Evolutionary conservation across 495 filamentous ascomycete genomes (phyloP).

Genomic region (Astrothelium macrocarpum): DNA sequence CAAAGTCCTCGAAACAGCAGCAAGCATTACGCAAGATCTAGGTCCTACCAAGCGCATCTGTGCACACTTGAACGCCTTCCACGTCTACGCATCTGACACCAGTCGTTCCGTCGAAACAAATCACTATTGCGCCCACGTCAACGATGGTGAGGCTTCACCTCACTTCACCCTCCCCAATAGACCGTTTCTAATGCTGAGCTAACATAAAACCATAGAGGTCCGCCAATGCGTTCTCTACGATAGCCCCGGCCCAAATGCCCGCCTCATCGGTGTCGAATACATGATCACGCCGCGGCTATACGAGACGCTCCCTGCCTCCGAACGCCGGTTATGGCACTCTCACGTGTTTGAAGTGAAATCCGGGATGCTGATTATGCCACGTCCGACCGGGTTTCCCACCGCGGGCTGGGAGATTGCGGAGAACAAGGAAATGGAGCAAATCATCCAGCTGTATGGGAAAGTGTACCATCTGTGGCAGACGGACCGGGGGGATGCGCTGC

Average conservation of each 20-base stretch:
- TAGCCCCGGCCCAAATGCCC: slow-evolving; percentile 50
- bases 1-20: slow-evolving; percentile 56
- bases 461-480: slow-evolving; percentile 86
- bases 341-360: slow-evolving; percentile 84
- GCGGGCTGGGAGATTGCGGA: slow-evolving; percentile 65
- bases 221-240: slow-evolving; percentile 87
- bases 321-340: slow-evolving; percentile 68
- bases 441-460: slow-evolving; percentile 71
- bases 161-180: not conserved
- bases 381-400: slow-evolving; percentile 45
- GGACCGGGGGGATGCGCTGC: slow-evolving; percentile 67
- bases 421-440: slow-evolving; percentile 66
- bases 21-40: slow-evolving; percentile 54
- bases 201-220: slow-evolving; percentile 36
- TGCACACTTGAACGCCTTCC: slow-evolving; percentile 78
- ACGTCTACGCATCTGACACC: slow-evolving; percentile 64
- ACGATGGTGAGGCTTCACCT: slow-evolving; percentile 32
- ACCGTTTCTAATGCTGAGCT: slow-evolving; percentile 13
- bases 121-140: slow-evolving; percentile 78
- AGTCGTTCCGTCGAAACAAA: slow-evolving; percentile 63
- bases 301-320: slow-evolving; percentile 50
- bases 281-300: slow-evolving; percentile 73
- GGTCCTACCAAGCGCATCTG: slow-evolving; percentile 67
- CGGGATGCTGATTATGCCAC: slow-evolving; percentile 79
- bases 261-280: slow-evolving; percentile 82